Base-by-base conservation (phyloP, 2,329 filamentous ascomycete genomes). In the Fusarium newnesense region DNA sequence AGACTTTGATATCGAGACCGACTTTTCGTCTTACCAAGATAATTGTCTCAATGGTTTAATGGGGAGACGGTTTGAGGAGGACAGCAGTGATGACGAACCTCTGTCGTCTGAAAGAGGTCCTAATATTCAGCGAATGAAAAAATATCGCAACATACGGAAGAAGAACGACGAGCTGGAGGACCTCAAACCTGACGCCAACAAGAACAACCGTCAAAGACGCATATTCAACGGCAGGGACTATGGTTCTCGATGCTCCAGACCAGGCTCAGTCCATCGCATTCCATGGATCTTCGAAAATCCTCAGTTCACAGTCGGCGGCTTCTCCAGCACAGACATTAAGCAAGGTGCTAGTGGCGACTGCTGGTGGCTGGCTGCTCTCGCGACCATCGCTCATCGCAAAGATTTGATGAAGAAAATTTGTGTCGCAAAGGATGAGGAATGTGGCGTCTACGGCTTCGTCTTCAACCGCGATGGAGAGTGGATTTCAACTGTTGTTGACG, bases 391-490 rank as follows among this genome's bases (percentile, higher is more conserved):
- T 16, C 92, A 92, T 72, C 89, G 91, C 72, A 83, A 87, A 58
- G 89, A 87, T 5, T 79, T 94, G 37, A 91, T 94, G 76, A 86
- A 92, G 61, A 87, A 86, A 64, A 85, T 94, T 12, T 94, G 92
- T 70, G 89, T 94, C 43, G 89, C 87, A 11, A 86, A 88, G 9
- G 88, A 94, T 72, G 90, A 93, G 83, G 88, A 78, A 84, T 93
- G 83, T 49, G 92, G 92, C 10, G 91, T 93, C 4, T 94, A 94
- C 74, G 92, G 92, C 6, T 93, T 94, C 73, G 91, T 94, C 36
- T 93, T 94, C 79, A 89, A 91, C 79, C 86, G 92, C 77, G 83
- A 94, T 73, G 91, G 91, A 50, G 91, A 93, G 79, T 94, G 92
- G 92, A 87, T 92, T 53, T 89, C 90, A 30, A 90, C 90, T 44